A percentile compares a stretch with the other conserved stretches of the same genome.
Conservation (phyloP, 495 filamentous ascomycete species). For the Chaetomium fimeti region DNA sequence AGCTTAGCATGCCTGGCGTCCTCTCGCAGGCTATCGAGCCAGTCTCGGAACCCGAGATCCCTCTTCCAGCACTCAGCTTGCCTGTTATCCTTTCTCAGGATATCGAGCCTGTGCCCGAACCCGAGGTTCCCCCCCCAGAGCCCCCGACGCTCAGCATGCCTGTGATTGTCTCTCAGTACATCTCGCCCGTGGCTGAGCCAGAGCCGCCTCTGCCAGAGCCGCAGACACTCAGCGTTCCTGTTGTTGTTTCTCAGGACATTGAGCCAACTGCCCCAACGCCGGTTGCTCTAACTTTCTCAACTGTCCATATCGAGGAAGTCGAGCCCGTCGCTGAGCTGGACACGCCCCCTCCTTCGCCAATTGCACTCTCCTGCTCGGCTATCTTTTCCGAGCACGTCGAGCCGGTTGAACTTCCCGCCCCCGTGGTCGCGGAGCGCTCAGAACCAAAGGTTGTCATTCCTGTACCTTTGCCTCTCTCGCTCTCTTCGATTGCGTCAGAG, state of each 20-base stretch:
- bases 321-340: constrained; percentile 26
- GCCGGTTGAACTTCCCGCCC: constrained; percentile 24
- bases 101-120: constrained; percentile 31
- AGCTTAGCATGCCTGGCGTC: constrained; percentile 27
- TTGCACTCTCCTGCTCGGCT: constrained; percentile 18
- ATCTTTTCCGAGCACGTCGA: constrained; percentile 24
- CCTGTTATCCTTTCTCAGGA: constrained; percentile 32
- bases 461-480: constrained; percentile 18
- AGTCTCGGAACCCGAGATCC: constrained; percentile 26
- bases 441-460: constrained; percentile 9
- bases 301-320: constrained; percentile 27
- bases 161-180: constrained; percentile 28
- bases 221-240: constrained; percentile 32
- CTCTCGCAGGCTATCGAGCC: constrained; percentile 33
- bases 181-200: constrained; percentile 33
- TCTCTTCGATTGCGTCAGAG: constrained; percentile 30
- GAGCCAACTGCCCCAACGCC: constrained; percentile 26
- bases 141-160: constrained; percentile 28
- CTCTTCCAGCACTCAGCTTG: constrained; percentile 23
- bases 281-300: constrained; percentile 27
- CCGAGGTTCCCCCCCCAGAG: constrained; percentile 22
- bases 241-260: constrained; percentile 31
- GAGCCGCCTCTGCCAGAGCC: constrained; percentile 24
- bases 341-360: constrained; percentile 20
- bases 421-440: constrained; percentile 14